Base-by-base conservation (phyloP, 768 basidiomycete genomes). In the Hemileccinum impolitum region DNA sequence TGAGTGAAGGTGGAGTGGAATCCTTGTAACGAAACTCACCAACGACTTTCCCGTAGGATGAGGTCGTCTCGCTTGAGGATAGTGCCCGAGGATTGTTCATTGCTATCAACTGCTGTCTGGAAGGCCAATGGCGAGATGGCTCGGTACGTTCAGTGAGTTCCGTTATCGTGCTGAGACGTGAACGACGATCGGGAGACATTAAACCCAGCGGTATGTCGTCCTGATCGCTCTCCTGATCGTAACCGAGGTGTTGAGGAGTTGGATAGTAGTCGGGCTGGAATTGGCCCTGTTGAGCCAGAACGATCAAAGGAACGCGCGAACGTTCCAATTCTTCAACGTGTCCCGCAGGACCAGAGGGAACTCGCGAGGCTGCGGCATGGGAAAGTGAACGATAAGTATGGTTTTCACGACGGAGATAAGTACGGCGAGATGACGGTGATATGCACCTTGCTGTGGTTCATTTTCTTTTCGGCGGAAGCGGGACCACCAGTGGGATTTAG, bases 61-160 rank as follows among this genome's bases (percentile, higher is more conserved):
- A 81, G 1, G 73, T 75, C 19, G 71, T 69, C 43, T 52, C 60
- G 12, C 39, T 63, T 11, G 62, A 66, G 41, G 61, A 64, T 34
- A 59, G 62, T 18, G 75, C 69, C 26, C 73, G 73, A 13, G 73
- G 71, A 18, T 69, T 69, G 47, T 71, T 68, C 47, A 73, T 70
- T 35, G 68, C 60, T 28, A 67, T 54, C 26, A 73, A 66, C 35
- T 72, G 70, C 44, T 71, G 72, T 35, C 68, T 67, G 25, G 74
- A 70, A 25, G 72, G 72, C 72, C 76, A 76, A 36, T 71, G 69
- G 14, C 75, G 72, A 13, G 80, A 78, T 31, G 74, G 70, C 53
- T 82, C 84, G 31, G 85, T 82, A 30, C 74, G 73, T 61, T 89
- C 87, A 14, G 85, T 83, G 39, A 64, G 68, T 67, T 90, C 87